Evolutionary conservation across 2,329 filamentous ascomycete genomes (phyloP), one percentile per base, ranked within the genome.

Genomic region (Ophiosphaerella herpotricha): DNA sequence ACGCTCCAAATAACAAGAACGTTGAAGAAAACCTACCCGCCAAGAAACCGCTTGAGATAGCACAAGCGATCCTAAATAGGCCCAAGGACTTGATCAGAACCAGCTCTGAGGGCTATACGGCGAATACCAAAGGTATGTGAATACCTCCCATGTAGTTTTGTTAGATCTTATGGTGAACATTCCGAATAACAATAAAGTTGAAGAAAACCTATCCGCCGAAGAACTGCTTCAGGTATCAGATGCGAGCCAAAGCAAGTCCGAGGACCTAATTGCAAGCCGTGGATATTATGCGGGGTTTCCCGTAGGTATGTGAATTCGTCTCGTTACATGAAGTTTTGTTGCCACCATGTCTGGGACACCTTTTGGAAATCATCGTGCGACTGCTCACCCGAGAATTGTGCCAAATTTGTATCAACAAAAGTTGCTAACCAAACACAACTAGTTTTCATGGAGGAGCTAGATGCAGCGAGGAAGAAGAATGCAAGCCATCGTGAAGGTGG

Each of bases 141-240:
- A 11, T 7, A 7, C 9, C 2, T 29, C 9, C 26, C 11, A 29
- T 29, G 26, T 29, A 29, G 2, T 11, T 8, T 29, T 29, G 26
- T 29, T 21, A 31, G 24, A 39, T 32, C 8, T 31, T n/a, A 13
- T 32, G 16, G 14, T n/a, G 13, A 31, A 6, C 7, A 13, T 2
- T 21, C 32, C 13, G 5, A 12, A 47, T 8, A 31, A 18, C 7
- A 6, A 31, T 6, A 21, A 12, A 13, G n/a, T 5, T n/a, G 5
- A 11, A 32, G 21, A 16, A 23, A 9, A 52, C 5, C 50, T 72
- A 5, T 70, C 65, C 21, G 52, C 50, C 13, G 60, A 67, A 39
- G 57, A 54, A 8, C 46, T 72, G n/a, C 57, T 55, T 13, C 50
- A 55, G 34, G 16, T 70, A n/a, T 64, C 67, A 5, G 64, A 71